phyloP scores from a whole-genome alignment of 2,329 filamentous ascomycete species.

The Paecilomyces fulvus region DNA sequence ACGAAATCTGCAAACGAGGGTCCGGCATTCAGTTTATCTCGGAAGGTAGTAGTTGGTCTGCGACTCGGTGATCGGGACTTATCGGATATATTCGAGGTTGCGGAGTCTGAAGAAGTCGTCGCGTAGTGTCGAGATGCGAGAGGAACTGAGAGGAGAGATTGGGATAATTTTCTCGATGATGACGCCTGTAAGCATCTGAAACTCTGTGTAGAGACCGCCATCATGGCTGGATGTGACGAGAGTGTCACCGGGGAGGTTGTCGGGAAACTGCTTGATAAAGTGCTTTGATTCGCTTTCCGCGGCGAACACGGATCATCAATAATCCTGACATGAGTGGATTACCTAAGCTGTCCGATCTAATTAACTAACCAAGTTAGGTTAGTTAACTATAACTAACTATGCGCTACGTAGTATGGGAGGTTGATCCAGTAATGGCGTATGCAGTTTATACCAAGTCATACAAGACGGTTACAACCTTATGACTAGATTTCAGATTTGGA shows the following conservation, averaged over 20 bases:
- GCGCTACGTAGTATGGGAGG: no score
- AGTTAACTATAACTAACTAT: no score
- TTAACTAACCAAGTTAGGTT: no score
- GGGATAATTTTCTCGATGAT: slow-evolving; percentile 9
- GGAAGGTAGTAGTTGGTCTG: slow-evolving; percentile 49
- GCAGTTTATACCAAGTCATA: no score
- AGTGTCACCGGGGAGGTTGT: neutral
- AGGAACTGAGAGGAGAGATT: slow-evolving; percentile 11
- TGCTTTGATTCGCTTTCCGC: neutral
- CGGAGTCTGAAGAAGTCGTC: slow-evolving; percentile 28
- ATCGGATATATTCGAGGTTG: slow-evolving; percentile 20
- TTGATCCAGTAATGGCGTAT: no score
- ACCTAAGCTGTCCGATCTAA: neutral
- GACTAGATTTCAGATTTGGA: no score
- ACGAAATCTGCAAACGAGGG: slow-evolving; percentile 59
- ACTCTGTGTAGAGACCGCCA: slow-evolving; percentile 25
- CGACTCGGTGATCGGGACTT: slow-evolving; percentile 40
- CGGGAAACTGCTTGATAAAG: neutral
- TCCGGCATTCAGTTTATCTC: slow-evolving; percentile 55
- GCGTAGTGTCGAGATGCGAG: slow-evolving; percentile 26
- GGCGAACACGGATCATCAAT: neutral
- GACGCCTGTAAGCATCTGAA: slow-evolving; percentile 25
- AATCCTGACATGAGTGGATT: neutral
- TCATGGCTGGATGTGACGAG: slow-evolving; percentile 10
- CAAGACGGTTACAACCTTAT: no score